Evolutionary conservation across 73 alveolate species (phyloP).

Genomic region (Effrenium voratum): DNA sequence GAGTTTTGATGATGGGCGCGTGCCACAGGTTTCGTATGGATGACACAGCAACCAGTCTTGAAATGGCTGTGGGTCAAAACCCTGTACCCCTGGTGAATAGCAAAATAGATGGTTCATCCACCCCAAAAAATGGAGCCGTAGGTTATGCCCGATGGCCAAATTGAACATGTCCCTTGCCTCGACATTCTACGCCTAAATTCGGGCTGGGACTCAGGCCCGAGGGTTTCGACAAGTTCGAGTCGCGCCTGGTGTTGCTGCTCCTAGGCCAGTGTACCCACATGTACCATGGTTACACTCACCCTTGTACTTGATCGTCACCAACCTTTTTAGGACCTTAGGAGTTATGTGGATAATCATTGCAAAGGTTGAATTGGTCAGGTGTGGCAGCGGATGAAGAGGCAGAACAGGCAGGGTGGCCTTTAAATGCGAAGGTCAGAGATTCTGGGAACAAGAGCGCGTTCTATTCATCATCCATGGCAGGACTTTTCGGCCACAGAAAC

Average conservation of each 20-base stretch:
- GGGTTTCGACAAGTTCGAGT: slow-evolving; percentile 89
- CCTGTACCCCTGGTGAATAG: too few species aligned
- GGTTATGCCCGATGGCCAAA: too few species aligned
- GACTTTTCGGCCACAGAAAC: too few species aligned
- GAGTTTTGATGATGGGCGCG: slow-evolving; percentile 67
- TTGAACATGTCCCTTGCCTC: neutral
- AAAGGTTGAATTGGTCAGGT: neutral
- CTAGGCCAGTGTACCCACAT: too few species aligned
- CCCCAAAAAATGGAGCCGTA: too few species aligned
- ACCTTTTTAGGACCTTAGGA: neutral
- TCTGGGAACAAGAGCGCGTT: neutral
- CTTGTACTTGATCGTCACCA: too few species aligned
- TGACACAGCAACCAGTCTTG: too few species aligned
- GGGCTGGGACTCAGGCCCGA: slow-evolving; percentile 18
- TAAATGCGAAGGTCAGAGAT: neutral
- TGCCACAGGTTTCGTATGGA: too few species aligned
- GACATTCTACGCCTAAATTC: neutral
- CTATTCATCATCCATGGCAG: too few species aligned
- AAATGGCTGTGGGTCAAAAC: too few species aligned
- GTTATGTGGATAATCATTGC: neutral
- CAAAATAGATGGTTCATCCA: too few species aligned
- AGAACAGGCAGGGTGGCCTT: slow-evolving; percentile 39
- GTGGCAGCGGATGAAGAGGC: slow-evolving; percentile 80
- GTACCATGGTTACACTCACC: too few species aligned
- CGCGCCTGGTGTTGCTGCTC: slow-evolving; percentile 64